Evolutionary conservation across 2,329 filamentous ascomycete genomes (phyloP), one percentile per base, ranked within the genome.

Genomic region (Fusarium temperatum): DNA sequence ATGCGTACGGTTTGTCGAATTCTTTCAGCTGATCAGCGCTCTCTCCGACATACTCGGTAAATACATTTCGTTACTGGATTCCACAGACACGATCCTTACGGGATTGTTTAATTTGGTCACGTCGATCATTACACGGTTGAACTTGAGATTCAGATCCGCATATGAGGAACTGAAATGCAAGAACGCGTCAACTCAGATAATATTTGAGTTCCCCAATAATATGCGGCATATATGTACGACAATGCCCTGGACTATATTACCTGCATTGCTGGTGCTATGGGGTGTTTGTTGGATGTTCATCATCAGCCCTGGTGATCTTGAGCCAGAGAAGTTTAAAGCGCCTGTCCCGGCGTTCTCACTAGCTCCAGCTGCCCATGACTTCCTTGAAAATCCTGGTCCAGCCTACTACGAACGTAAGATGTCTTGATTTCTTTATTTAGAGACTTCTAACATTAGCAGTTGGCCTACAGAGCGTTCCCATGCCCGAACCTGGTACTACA

Each of bases 401-500:
- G 48, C 13, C 4, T 35, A 8, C 12, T 20, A 22, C 20, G n/a
- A 20, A 12, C 1, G 47, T 55, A 15, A 41, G n/a, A 17, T 32
- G 3, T 2, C 12, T 17, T 8, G 1, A 8, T 17, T 38, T 0
- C 9, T n/a, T 28, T 0, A 6, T 1, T 20, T 17, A 3, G 18
- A 5, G 3, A 13, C 14, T 22, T 54, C 18, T 54, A 22, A 54
- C 35, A 1, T 17, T 9, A 18, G 14, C 3, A 54, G 51, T 5
- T n/a, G 35, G 3, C 28, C 48, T 51, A 4, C 22, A 18, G 6
- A 35, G 48, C 22, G 6, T 20, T 18, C 6, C 8, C 24, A 5
- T 51, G 22, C 28, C 48, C 3, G 30, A 51, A 8, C 17, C 22
- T 14, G 24, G 48, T 24, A 24, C 11, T 24, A 6, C 30, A 20